phyloP scores from a whole-genome alignment of 768 basidiomycete genomes.

The Podaxis pistillaris region DNA sequence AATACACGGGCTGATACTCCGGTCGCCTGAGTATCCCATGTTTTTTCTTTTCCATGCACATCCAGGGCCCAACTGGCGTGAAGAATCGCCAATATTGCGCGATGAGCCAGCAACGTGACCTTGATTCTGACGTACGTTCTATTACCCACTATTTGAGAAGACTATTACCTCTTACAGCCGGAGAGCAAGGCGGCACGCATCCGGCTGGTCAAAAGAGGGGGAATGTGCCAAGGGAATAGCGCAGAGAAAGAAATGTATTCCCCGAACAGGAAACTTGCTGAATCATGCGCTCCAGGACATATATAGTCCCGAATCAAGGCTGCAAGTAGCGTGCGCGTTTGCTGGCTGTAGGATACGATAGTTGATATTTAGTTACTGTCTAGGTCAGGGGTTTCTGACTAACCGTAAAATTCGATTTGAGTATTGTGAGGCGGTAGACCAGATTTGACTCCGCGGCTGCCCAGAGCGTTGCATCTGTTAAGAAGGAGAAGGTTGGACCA shows the following conservation, averaged over 20 bases:
- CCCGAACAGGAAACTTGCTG: neutral
- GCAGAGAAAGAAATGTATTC: neutral
- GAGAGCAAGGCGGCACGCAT: neutral
- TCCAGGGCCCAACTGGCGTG: slow-evolving; percentile 15
- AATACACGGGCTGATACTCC: neutral
- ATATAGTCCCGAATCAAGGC: slow-evolving; percentile 5
- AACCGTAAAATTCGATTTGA: slow-evolving; percentile 24
- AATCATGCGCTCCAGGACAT: neutral
- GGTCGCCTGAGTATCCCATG: neutral
- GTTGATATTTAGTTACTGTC: neutral
- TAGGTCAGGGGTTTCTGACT: neutral
- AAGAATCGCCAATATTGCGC: slow-evolving; percentile 16
- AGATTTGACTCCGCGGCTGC: slow-evolving; percentile 31
- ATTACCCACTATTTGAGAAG: neutral
- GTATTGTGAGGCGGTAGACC: slow-evolving; percentile 16
- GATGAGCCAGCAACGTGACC: slow-evolving; percentile 17
- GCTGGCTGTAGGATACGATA: neutral
- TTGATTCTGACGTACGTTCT: neutral
- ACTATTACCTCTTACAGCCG: neutral
- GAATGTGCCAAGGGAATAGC: neutral
- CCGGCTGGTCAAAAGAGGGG: neutral
- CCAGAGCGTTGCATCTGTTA: slow-evolving; percentile 78
- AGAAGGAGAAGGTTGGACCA: slow-evolving; percentile 71
- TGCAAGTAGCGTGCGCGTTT: neutral
- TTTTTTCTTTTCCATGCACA: neutral